Conservation (phyloP, 2,329 filamentous ascomycete genomes). For the Aspergillus quadrilineatus region DNA sequence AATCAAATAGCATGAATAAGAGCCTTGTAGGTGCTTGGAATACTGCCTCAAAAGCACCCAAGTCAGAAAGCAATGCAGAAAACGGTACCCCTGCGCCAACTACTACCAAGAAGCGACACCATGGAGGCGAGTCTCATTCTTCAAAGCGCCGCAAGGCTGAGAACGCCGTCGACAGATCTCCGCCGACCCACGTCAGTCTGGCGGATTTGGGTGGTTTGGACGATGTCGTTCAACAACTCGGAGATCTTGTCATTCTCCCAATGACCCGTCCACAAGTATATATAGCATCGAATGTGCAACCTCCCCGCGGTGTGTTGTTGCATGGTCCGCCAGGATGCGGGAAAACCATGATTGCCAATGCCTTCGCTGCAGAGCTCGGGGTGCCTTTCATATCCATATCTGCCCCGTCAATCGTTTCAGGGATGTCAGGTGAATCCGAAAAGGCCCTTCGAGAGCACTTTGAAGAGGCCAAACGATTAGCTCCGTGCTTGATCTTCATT, state of each 20-base stretch:
- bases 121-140: constrained; percentile 62
- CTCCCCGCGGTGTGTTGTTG: constrained; percentile 71
- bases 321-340: constrained; percentile 84
- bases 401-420: constrained; percentile 76
- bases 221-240: constrained; percentile 66
- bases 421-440: constrained; percentile 86
- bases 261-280: constrained; percentile 68
- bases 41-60: constrained; percentile 37
- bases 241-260: constrained; percentile 70
- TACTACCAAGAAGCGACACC: constrained; percentile 56
- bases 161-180: constrained; percentile 59
- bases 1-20: constrained; percentile 64
- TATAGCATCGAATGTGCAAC: constrained; percentile 63
- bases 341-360: constrained; percentile 80
- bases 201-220: constrained; percentile 76
- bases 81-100: constrained; percentile 28
- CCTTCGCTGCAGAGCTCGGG: constrained; percentile 71
- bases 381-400: constrained; percentile 80
- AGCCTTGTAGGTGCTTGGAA: constrained; percentile 62
- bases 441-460: constrained; percentile 82
- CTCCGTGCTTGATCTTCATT: constrained; percentile 87
- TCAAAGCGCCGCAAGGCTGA: constrained; percentile 64
- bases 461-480: constrained; percentile 80
- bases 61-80: constrained; percentile 30
- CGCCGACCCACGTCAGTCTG: constrained; percentile 67